Base-by-base conservation (phyloP, 345 rosid species). In the Camelina sativa region DNA sequence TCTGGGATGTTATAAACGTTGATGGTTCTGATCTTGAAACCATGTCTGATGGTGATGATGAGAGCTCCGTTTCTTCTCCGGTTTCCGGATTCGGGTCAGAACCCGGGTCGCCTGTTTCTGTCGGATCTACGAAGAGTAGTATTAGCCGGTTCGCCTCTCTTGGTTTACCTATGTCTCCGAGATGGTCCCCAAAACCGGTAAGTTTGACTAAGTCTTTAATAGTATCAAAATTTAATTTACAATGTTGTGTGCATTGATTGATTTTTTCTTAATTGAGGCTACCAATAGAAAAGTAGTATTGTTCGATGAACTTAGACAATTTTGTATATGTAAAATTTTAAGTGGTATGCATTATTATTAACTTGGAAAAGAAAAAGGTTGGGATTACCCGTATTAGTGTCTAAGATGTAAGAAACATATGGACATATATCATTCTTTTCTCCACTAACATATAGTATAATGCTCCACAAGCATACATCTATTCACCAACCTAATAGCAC, bases 1-100 rank as follows among this genome's bases (percentile, higher is more conserved):
- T 94, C 13, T 91, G 95, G 98, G 98, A 88, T 61, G 87, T 94
- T 71, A 87, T 86, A 65, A 79, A 55, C 6, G 82, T 80, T 65
- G 78, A 83, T 47, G 82, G 38, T 23, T 77, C 76, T 77, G 82
- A 68, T 62, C 64, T 69, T 11, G 90, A 82, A 59, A 60, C 56
- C 47, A 78, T 65, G 67, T 80, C 92, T 25, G 47, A 83, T 79
- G 56, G 69, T 13, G 48, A 43, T 60, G 86, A 85, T 71, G 81
- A 86, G 56, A 80, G 85, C 74, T 77, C 86, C 73, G 72, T 89
- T 2, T 76, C 92, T 59, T 88, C 93, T 52, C 89, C 93, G 65
- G 81, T 84, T 37, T 84, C 71, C 3, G 56, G 13, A 22, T 2
- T 41, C 41, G 77, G 46, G 46, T 81, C 85, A 5, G 86, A 40